phyloP scores from a whole-genome alignment of 306 rosid species.

The Carpinus fangiana region DNA sequence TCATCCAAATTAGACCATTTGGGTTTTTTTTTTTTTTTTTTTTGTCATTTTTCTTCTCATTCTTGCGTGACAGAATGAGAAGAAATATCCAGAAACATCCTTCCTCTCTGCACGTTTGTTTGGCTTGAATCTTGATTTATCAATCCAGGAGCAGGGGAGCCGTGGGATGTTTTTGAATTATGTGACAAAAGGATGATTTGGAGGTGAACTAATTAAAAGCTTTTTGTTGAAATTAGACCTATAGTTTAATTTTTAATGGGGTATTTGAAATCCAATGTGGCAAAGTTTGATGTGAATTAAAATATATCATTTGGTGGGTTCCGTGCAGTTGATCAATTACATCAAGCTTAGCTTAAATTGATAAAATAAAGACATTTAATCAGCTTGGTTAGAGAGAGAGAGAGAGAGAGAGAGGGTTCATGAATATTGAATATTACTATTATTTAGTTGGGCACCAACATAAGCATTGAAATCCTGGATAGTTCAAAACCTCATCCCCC shows the following conservation, averaged over 20 bases:
- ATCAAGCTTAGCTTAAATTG: not conserved
- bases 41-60: too few relatives aligned
- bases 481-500: constrained; percentile 11
- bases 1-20: too few relatives aligned
- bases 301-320: not conserved
- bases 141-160: too few relatives aligned
- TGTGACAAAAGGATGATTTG: too few relatives aligned
- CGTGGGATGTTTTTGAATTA: too few relatives aligned
- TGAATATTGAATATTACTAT: not conserved
- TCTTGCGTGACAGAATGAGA: not conserved
- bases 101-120: not conserved
- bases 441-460: not conserved
- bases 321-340: not conserved
- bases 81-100: not conserved
- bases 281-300: not conserved
- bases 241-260: not conserved
- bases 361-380: not conserved
- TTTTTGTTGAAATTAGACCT: not conserved
- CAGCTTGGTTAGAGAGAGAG: not conserved
- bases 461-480: constrained; percentile 10
- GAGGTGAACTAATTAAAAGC: too few relatives aligned
- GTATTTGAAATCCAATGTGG: not conserved
- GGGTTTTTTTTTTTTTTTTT: too few relatives aligned
- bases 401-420: not conserved
- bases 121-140: too few relatives aligned